Evolutionary conservation across 2,329 filamentous ascomycete genomes (phyloP).

Genomic region (Phialophora chinensis): DNA sequence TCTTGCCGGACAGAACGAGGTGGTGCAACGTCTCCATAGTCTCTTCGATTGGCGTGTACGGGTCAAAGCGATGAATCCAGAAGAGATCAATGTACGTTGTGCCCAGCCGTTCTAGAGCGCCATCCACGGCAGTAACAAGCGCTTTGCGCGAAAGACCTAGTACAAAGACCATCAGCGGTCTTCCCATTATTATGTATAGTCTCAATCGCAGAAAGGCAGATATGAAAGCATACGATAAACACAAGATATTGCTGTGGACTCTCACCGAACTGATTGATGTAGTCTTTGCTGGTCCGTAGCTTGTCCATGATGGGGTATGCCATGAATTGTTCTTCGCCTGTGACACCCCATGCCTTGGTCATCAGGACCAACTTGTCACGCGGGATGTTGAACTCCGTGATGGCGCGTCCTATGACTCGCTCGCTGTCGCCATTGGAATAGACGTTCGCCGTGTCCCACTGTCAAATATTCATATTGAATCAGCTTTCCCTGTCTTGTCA

Average conservation of each 20-base stretch:
- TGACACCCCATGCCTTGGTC: slow-evolving; percentile 50
- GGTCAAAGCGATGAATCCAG: slow-evolving; percentile 55
- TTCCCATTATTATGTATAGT: too few relatives aligned
- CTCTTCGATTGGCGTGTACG: slow-evolving; percentile 56
- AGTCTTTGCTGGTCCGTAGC: slow-evolving; percentile 20
- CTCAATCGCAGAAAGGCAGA: too few relatives aligned
- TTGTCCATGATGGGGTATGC: slow-evolving; percentile 49
- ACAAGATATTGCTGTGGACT: too few relatives aligned
- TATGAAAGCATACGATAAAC: too few relatives aligned
- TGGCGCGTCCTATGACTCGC: slow-evolving; percentile 59
- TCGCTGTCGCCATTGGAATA: slow-evolving; percentile 65
- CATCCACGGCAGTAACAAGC: slow-evolving; percentile 66
- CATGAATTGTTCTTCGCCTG: slow-evolving; percentile 39
- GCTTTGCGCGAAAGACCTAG: slow-evolving; percentile 59
- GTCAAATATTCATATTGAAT: too few relatives aligned
- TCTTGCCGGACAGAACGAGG: slow-evolving; percentile 4
- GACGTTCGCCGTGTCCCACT: slow-evolving; percentile 47
- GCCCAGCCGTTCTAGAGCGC: slow-evolving; percentile 50
- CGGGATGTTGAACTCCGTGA: slow-evolving; percentile 63
- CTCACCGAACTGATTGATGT: slow-evolving; percentile 8
- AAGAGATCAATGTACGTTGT: slow-evolving; percentile 56
- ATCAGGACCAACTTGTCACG: slow-evolving; percentile 63
- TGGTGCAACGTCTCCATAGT: slow-evolving; percentile 48
- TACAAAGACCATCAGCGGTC: too few relatives aligned
- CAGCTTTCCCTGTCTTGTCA: too few relatives aligned